Evolutionary conservation across 2,329 filamentous ascomycete species (phyloP).

Genomic region (Capronia coronata): DNA sequence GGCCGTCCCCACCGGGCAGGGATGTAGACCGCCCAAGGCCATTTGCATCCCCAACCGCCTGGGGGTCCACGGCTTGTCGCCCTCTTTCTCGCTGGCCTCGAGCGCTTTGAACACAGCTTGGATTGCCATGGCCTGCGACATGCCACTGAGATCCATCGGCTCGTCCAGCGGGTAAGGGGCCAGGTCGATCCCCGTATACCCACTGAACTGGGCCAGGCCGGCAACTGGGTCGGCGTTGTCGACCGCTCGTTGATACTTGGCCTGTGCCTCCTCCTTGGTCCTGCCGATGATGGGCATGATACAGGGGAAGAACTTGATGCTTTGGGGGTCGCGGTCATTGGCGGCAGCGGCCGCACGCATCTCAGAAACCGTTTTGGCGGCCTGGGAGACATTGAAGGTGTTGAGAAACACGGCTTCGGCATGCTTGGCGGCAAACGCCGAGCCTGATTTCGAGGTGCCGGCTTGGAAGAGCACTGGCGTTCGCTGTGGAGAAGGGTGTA

Average conservation of each 20-base stretch:
- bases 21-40: neutral
- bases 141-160: conserved; percentile 45
- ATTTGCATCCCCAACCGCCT: neutral
- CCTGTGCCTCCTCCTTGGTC: conserved; percentile 48
- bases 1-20: conserved; percentile 28
- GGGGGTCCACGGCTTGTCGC: conserved; percentile 49
- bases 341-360: conserved; percentile 38
- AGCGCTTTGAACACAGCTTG: conserved; percentile 25
- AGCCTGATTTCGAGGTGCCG: conserved; percentile 42
- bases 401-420: conserved; percentile 44
- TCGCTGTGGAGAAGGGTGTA: conserved; percentile 42
- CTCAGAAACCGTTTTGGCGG: conserved; percentile 38
- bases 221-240: conserved; percentile 49
- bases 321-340: conserved; percentile 49
- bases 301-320: conserved; percentile 50
- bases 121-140: conserved; percentile 22
- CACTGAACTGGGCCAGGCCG: conserved; percentile 50
- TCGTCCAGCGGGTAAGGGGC: conserved; percentile 52
- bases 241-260: conserved; percentile 46
- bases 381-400: conserved; percentile 39
- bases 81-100: conserved; percentile 33
- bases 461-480: conserved; percentile 46
- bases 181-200: conserved; percentile 56
- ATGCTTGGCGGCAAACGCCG: conserved; percentile 41
- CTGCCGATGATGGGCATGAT: conserved; percentile 45